Conservation (phyloP, 2,329 filamentous ascomycete species). For the Talaromyces sp. region DNA sequence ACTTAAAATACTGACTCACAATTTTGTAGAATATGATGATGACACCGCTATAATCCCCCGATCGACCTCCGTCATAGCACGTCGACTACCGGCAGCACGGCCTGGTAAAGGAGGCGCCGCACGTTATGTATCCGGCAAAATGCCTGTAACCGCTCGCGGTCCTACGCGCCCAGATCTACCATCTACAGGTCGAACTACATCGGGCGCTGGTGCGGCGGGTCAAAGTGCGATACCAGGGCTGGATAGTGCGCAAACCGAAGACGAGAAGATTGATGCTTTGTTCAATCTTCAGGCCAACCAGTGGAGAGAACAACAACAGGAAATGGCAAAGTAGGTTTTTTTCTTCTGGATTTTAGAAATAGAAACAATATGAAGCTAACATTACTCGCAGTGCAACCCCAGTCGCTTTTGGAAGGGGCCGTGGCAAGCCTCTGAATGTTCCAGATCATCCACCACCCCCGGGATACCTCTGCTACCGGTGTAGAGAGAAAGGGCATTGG, state of each 20-base stretch:
- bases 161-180: slow-evolving; percentile 65
- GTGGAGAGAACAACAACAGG: slow-evolving; percentile 90
- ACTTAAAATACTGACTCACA: background rate
- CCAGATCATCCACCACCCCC: slow-evolving; percentile 91
- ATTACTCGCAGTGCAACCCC: slow-evolving; percentile 44
- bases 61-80: slow-evolving; percentile 88
- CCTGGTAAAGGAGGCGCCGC: slow-evolving; percentile 86
- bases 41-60: slow-evolving; percentile 96
- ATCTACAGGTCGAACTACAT: slow-evolving; percentile 35
- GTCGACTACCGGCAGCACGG: slow-evolving; percentile 77
- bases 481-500: slow-evolving; percentile 98
- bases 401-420: slow-evolving; percentile 42
- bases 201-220: slow-evolving; percentile 42
- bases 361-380: slow-evolving; percentile 22
- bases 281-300: slow-evolving; percentile 85
- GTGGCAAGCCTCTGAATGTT: slow-evolving; percentile 59
- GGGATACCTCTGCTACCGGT: slow-evolving; percentile 94
- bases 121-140: slow-evolving; percentile 93
- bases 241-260: slow-evolving; percentile 81
- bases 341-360: slow-evolving; percentile 6
- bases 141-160: slow-evolving; percentile 85
- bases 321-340: slow-evolving; percentile 72
- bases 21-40: slow-evolving; percentile 79
- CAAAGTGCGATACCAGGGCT: slow-evolving; percentile 62
- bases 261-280: slow-evolving; percentile 90